Evolutionary conservation across 306 rosid species (phyloP), one percentile per base, ranked within the genome.

Genomic region (Begonia fuchsioides): DNA sequence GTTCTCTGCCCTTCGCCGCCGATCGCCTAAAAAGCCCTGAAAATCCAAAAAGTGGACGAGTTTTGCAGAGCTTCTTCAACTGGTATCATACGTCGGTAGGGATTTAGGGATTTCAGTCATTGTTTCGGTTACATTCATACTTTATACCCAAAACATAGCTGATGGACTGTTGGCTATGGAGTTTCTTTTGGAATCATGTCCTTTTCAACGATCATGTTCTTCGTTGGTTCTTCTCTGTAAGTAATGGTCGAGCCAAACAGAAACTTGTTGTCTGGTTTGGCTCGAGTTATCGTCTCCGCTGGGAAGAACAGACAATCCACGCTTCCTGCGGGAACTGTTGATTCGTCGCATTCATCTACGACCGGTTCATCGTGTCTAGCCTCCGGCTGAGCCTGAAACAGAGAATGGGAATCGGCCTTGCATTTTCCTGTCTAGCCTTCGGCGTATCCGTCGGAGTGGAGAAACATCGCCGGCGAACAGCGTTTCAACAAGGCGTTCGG

Each of bases 51-150:
- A 83, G 72, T 11, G 78, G 63, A 40, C 61, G 65, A 35, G 39
- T 39, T 43, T 12, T 81, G 66, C 76, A 55, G 51, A 81, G 74
- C 58, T 81, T 88, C 68, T 83, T 88, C 67, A 76, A 68, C 57
- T 83, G 96, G 96, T 88, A 83, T 17, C 78, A 83, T 62, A 83
- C 67, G 44, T 74, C 93, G 0, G 81, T 81, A 51, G 90, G 96
- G 5, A 8, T 81, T 44, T 81, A 51, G 90, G 96, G 5, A 8
- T 81, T 44, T 78, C 95, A 9, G 40, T 74, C 8, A 58, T 60
- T 52, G 0, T 81, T 26, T 64, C 93, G 9, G 72, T 64, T 47
- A 26, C 72, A 50, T 50, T 78, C 43, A 69, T 83, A 44, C 93
- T 83, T 11, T 88, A 68, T 60, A 57, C 83, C 48, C 96, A 88